Evolutionary conservation across 2,329 filamentous ascomycete species (phyloP).

Genomic region (Penicillium psychrosexuale): DNA sequence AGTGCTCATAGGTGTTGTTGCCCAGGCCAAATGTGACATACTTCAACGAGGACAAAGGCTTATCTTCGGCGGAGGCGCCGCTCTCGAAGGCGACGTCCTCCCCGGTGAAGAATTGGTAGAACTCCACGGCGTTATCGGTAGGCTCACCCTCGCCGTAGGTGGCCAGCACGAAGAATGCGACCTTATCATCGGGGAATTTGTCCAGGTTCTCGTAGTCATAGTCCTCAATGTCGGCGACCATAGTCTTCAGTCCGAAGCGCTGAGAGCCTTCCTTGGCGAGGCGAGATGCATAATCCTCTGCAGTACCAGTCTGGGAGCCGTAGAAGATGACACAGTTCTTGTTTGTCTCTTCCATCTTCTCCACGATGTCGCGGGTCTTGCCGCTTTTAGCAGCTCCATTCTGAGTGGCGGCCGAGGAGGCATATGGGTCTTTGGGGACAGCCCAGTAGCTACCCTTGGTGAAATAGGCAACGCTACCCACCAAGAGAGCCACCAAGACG

Average conservation of each 20-base stretch:
- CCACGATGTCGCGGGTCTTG: constrained; percentile 85
- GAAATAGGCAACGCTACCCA: constrained; percentile 91
- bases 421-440: constrained; percentile 83
- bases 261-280: constrained; percentile 97
- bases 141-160: constrained; percentile 98
- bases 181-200: constrained; percentile 79
- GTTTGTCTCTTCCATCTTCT: constrained; percentile 91
- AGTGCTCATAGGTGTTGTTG: constrained; percentile 99
- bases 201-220: constrained; percentile 97
- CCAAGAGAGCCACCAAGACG: constrained; percentile 78
- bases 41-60: constrained; percentile 76
- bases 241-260: constrained; percentile 92
- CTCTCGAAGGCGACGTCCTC: constrained; percentile 81
- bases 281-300: constrained; percentile 95
- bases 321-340: constrained; percentile 99
- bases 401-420: constrained; percentile 60
- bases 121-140: constrained; percentile 97
- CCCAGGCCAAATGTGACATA: constrained; percentile 95
- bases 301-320: constrained; percentile 95
- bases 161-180: constrained; percentile 91
- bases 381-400: constrained; percentile 69
- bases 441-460: constrained; percentile 91
- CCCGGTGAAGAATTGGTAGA: constrained; percentile 87
- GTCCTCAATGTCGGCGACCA: constrained; percentile 97
- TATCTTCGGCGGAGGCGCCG: constrained; percentile 58